Conservation (phyloP, 257 asterid genomes). For the Petunia axillaris region DNA sequence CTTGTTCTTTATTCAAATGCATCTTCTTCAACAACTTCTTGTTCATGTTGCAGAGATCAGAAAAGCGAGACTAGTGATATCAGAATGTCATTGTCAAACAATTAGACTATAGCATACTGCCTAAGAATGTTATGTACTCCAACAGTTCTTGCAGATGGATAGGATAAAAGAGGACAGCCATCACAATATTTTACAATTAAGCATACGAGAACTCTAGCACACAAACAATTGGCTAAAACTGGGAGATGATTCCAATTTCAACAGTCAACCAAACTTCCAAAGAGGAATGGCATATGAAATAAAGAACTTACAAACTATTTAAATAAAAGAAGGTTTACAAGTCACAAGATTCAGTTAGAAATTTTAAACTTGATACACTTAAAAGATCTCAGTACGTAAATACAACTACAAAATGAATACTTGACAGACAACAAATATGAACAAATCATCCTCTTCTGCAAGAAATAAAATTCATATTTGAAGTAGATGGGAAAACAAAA, state of each 20-base stretch:
- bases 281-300: slow-evolving; percentile 20
- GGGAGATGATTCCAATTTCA: neutral
- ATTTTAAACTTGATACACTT: neutral
- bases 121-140: slow-evolving; percentile 54
- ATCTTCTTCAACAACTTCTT: slow-evolving; percentile 80
- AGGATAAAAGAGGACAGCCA: neutral
- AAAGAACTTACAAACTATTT: slow-evolving; percentile 1
- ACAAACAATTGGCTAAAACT: neutral
- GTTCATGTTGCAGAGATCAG: slow-evolving; percentile 12
- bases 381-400: neutral
- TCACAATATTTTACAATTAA: neutral
- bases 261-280: neutral
- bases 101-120: neutral
- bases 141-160: slow-evolving; percentile 89
- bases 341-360: neutral
- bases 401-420: neutral
- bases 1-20: slow-evolving; percentile 86
- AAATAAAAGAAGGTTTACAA: neutral
- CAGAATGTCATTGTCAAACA: neutral
- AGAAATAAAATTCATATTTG: neutral
- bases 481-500: neutral
- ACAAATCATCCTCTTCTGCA: slow-evolving; percentile 8
- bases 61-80: slow-evolving; percentile 2
- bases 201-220: neutral
- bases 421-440: neutral